These are phyloP conservation scores for Olyra latifolia DNA, from an alignment of 176 grass and related monocot genomes.

Conservation along the genomic window DNA sequence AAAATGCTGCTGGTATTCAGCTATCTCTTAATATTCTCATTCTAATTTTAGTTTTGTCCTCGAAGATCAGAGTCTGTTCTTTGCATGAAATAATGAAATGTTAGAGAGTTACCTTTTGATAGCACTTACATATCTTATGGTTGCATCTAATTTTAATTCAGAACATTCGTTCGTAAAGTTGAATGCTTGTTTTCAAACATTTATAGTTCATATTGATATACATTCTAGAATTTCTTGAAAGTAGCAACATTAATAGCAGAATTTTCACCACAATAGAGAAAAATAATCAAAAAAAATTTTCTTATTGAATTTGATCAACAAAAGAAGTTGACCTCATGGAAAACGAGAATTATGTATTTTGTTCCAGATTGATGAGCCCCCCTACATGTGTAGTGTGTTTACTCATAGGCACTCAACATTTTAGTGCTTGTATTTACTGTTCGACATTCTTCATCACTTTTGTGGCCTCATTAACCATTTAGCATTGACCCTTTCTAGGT, in stretches of 20 bases:
- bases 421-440: not conserved
- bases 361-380: not conserved
- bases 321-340: not conserved
- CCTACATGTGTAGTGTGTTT: not conserved
- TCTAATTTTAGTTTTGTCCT: slow-evolving; percentile 19
- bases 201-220: not conserved
- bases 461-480: slow-evolving; percentile 5
- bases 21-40: not conserved
- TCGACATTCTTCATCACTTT: not conserved
- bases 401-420: slow-evolving; percentile 5
- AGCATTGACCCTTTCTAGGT: slow-evolving; percentile 60
- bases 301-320: slow-evolving; percentile 3
- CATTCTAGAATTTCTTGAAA: not conserved
- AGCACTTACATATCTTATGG: not conserved
- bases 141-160: not conserved
- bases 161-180: not conserved
- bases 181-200: not conserved
- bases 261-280: not conserved
- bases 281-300: slow-evolving; percentile 2
- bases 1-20: slow-evolving; percentile 92
- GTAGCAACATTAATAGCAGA: not conserved
- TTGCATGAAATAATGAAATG: slow-evolving; percentile 11
- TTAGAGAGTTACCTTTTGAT: not conserved
- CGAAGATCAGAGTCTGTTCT: not conserved
- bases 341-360: not conserved